Conservation (phyloP, 1,284 basidiomycete genomes). For the Ganoderma lingzhi region DNA sequence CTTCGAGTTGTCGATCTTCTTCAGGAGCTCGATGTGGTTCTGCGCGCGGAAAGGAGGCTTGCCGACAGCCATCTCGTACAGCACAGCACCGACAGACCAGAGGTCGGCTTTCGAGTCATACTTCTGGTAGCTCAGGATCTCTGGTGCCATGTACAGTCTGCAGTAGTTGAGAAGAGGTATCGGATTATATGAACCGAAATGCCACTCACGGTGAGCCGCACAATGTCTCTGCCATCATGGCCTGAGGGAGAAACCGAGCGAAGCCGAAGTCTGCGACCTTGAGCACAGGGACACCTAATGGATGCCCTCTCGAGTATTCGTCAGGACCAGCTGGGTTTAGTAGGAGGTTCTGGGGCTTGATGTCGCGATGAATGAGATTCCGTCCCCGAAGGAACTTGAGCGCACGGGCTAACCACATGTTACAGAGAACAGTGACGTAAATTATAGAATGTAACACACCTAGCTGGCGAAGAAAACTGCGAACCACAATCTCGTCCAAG, state of each 20-base stretch:
- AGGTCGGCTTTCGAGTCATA: conserved; percentile 98
- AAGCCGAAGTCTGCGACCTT: conserved; percentile 99
- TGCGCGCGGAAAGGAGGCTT: conserved; percentile 94
- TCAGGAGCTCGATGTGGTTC: conserved; percentile 96
- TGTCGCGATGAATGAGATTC: conserved; percentile 96
- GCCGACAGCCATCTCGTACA: conserved; percentile 96
- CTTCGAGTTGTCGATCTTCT: conserved; percentile 88
- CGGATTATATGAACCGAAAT: background rate
- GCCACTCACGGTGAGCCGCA: conserved; percentile 91
- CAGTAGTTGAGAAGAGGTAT: background rate
- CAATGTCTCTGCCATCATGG: conserved; percentile 96
- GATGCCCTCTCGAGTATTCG: conserved; percentile 88
- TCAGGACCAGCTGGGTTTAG: conserved; percentile 84
- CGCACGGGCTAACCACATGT: conserved; percentile 72
- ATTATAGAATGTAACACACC: conserved; percentile 55
- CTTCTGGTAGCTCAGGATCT: conserved; percentile 97
- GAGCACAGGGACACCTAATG: conserved; percentile 91
- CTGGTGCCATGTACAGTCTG: conserved; percentile 98
- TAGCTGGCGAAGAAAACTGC: conserved; percentile 93
- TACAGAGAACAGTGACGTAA: background rate
- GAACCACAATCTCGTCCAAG: conserved; percentile 89
- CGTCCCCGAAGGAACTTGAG: conserved; percentile 91
- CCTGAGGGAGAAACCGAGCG: conserved; percentile 89
- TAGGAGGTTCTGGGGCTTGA: conserved; percentile 97
- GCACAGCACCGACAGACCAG: conserved; percentile 97